Percentiles rank a stretch among this genome's conserved stretches.
Conservation (phyloP, 306 rosid species). For the Cucurbita ficifolia region DNA sequence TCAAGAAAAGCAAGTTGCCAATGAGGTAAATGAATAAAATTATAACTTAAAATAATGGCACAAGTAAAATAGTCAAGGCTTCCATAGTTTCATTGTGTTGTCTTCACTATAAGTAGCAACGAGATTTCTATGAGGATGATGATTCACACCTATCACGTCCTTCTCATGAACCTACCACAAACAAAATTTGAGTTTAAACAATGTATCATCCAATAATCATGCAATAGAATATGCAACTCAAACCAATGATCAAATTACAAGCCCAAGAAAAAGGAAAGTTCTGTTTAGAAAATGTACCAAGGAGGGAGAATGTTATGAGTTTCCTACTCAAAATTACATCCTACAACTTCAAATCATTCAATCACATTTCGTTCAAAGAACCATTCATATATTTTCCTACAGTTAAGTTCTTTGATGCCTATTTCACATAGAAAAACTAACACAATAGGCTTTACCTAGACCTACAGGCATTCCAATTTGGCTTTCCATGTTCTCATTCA, state of each 20-base stretch:
- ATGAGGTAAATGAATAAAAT: not conserved
- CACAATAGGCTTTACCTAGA: not conserved
- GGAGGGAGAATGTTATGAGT: not conserved
- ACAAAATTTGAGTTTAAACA: not conserved
- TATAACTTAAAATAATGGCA: not conserved
- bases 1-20: not conserved
- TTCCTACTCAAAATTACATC: not conserved
- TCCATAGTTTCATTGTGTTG: slow-evolving; percentile 91
- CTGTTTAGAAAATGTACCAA: not conserved
- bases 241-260: not conserved
- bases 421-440: not conserved
- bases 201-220: not conserved
- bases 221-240: not conserved
- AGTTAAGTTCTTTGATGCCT: not conserved
- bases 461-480: not conserved
- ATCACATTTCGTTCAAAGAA: not conserved
- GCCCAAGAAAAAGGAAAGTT: not conserved
- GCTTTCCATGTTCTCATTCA: not conserved
- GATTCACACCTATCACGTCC: slow-evolving; percentile 80
- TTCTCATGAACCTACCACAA: slow-evolving; percentile 78
- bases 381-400: not conserved
- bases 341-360: not conserved
- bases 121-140: slow-evolving; percentile 96
- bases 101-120: slow-evolving; percentile 81
- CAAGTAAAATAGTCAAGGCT: slow-evolving; percentile 36